These are phyloP conservation scores for Sordaria brevicollis DNA, from an alignment of 495 filamentous ascomycete genomes.

Conservation along the genomic window DNA sequence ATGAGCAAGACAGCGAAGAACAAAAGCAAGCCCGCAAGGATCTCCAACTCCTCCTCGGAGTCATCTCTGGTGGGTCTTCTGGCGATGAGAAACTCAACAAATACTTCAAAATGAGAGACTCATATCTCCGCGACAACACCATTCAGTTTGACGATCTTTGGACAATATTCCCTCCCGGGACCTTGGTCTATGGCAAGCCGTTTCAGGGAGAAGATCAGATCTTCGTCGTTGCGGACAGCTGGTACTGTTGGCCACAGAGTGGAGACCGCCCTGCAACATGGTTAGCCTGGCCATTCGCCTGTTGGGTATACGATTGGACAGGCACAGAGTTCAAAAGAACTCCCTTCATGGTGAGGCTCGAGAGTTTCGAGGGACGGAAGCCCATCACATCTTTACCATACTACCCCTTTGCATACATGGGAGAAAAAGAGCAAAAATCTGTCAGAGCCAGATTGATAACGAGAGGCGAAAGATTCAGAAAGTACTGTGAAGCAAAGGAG, in stretches of 20 bases:
- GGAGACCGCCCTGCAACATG: background rate
- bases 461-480: background rate
- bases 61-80: background rate
- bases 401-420: background rate
- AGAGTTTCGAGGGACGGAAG: background rate
- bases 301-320: slow-evolving; percentile 1
- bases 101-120: background rate
- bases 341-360: background rate
- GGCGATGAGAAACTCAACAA: slow-evolving; percentile 3
- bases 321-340: slow-evolving; percentile 1
- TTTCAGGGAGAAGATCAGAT: background rate
- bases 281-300: background rate
- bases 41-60: background rate
- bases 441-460: background rate
- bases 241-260: background rate
- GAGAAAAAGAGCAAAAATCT: background rate
- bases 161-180: slow-evolving; percentile 1
- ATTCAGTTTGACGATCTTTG: slow-evolving; percentile 2
- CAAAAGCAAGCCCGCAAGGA: background rate
- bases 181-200: background rate
- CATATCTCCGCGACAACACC: background rate
- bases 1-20: background rate
- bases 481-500: background rate
- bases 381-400: background rate
- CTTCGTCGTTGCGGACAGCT: background rate